Base-by-base conservation (phyloP, 2,329 filamentous ascomycete genomes). In the Fusarium coicis region DNA sequence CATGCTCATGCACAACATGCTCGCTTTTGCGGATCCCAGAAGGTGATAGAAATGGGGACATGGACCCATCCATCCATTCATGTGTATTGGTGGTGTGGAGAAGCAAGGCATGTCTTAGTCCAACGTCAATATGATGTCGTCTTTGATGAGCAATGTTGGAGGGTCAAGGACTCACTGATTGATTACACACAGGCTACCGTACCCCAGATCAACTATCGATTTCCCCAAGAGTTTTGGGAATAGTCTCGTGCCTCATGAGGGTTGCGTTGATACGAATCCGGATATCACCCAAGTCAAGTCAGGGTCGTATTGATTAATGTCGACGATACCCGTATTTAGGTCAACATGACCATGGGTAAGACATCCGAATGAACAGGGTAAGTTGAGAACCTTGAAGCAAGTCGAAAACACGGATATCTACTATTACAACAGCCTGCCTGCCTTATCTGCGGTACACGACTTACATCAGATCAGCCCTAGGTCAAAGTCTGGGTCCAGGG, bases 61-160 rank as follows among this genome's bases (percentile, higher is more conserved):
- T 58, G 42, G 26, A 40, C 28, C 66, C 43, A 30, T 60, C 46
- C 40, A 30, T 32, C 36, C 30, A 59, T 40, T 46, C 32, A 40
- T 59, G 19, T 59, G 57, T 54, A n/a, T 23, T 61, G 71, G 71
- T 73, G 71, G 71, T 73, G 71, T 73, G 71, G 71, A 5, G 71
- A 73, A 55, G 30, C 34, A 63, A 53, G 34, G 21, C n/a, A 50
- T 68, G 67, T 65, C 71, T 72, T 50, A 56, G 67, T 46, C 30
- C 21, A 59, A 65, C 71, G 71, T 73, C 58, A 72, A 63, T 39
- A 74, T 73, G 71, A 73, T 72, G 71, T 70, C 71, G 56, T 59
- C 40, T 26, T 52, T 60, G 56, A 36, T 54, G 58, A 37, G 44
- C 59, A 39, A 23, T 44, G 23, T 34, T 56, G 44, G 30, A 47